Evolutionary conservation across 192 early-diverging fungal species (phyloP), one percentile per base, ranked within the genome.

Genomic region (Coemansia umbellata): DNA sequence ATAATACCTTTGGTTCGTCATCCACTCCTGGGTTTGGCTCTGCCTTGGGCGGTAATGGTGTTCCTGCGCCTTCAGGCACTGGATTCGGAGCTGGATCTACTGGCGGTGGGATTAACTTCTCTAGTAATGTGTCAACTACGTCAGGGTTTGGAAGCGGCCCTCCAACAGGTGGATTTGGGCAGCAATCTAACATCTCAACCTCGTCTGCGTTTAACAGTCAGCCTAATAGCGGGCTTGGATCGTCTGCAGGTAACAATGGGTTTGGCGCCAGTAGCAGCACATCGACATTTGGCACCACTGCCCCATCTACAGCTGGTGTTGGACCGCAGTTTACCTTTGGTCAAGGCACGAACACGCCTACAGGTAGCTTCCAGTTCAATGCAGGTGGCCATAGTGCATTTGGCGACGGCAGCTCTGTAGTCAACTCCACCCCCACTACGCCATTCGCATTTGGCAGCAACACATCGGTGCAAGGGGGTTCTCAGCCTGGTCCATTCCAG

Each of bases 391-490:
- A 50, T 27, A 45, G 37, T 33, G 30, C 37, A 9, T 45, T 45
- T 23, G 57, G 50, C 27, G 43, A 51, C 31, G 27, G 37, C 18
- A 44, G 36, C 39, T 43, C 43, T 21, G 42, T 43, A 19, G 55
- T 48, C 28, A 36, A 21, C 24, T 42, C 51, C 3, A 37, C 53
- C 21, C 57, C 57, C 0, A 31, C 30, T n/a, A 55, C 57, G 14
- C 53, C 65, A 11, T 74, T 74, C 14, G 14, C 42, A 11, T 74
- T 74, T 55, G 47, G 41, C 35, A 66, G 71, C 71, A 74, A 67
- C 31, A 58, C 59, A 3, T 57, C 56, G 53, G 43, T 43, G 55
- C 58, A 53, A 31, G 47, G 44, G 31, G 57, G 57, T 1, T 22
- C 26, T 18, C 26, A 52, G 6, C 5, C 35, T n/a, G 49, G 48